These are phyloP conservation scores for Rhodotorula sp. DNA, from an alignment of 1,284 basidiomycete species.

Conservation along the genomic window DNA sequence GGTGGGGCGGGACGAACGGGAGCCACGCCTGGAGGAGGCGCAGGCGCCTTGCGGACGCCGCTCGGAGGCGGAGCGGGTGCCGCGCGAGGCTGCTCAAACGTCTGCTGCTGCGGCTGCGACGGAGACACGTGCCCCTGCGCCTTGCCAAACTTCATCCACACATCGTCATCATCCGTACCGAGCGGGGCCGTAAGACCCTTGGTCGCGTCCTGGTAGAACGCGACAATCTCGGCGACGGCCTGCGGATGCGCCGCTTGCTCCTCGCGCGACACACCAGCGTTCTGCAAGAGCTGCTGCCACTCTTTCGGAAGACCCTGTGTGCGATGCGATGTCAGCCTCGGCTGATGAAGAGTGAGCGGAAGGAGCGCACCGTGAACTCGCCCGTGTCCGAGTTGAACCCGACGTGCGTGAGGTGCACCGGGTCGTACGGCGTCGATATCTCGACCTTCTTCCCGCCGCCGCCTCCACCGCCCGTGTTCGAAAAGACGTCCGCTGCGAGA, in stretches of 20 bases:
- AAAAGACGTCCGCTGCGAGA: conserved; percentile 39
- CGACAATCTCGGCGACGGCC: conserved; percentile 97
- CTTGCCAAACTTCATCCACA: conserved; percentile 70
- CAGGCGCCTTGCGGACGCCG: conserved; percentile 40
- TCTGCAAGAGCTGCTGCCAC: conserved; percentile 96
- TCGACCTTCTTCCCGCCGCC: conserved; percentile 62
- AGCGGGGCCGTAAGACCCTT: conserved; percentile 49
- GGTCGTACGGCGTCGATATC: conserved; percentile 96
- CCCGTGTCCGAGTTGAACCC: conserved; percentile 99
- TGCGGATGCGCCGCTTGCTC: conserved; percentile 99
- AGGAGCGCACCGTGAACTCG: conserved; percentile 61
- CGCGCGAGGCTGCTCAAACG: conserved; percentile 39
- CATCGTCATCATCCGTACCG: conserved; percentile 57
- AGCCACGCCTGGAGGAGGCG: conserved; percentile 20
- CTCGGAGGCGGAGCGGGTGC: conserved; percentile 34
- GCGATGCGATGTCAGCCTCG: neutral
- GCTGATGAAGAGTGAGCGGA: neutral
- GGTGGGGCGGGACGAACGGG: conserved; percentile 19
- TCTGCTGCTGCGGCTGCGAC: conserved; percentile 12
- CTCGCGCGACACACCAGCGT: conserved; percentile 88
- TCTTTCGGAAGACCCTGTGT: conserved; percentile 82
- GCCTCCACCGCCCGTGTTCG: conserved; percentile 17
- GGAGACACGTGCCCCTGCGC: neutral
- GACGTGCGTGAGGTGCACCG: conserved; percentile 99
- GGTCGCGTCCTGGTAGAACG: conserved; percentile 77